Base-by-base conservation (phyloP, 1,284 basidiomycete genomes). In the Moniliophthora roreri region DNA sequence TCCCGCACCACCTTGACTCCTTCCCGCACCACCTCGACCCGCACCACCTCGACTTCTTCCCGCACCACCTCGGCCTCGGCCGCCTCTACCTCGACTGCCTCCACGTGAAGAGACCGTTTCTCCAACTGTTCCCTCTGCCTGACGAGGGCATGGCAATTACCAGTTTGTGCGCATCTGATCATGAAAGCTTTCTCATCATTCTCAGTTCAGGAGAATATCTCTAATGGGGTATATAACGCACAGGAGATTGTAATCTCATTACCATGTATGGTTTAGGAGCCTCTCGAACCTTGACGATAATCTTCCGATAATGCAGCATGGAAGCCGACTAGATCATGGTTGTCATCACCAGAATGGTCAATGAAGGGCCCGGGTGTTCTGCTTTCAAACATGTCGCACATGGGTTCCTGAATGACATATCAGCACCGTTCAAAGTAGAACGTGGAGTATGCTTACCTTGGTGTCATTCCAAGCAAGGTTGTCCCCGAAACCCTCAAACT, bases 361-460 rank as follows among this genome's bases (percentile, higher is more conserved):
- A 91, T 85, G 66, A 82, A 91, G 1, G 88, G 88, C 18, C n/a
- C n/a, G n/a, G n/a, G n/a, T n/a, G 73, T 67, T 44, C 78, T 76
- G 18, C 87, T 84, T 9, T 85, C 79, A 60, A 93, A 87, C 63
- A 87, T 87, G 68, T 91, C 88, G 61, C 86, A 87, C 50, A 94
- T 78, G 42, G 91, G 87, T 41, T 81, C 82, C 79, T 92, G 52
- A 39, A 44, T 51, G 40, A 41, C 15, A 51, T 34, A n/a, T 11
- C 23, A 54, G 53, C 48, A n/a, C n/a, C n/a, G n/a, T n/a, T n/a
- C n/a, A n/a, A n/a, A n/a, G n/a, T 41, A 44, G 60, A 48, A 40
- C 35, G 41, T 48, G 54, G 62, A 38, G 54, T 53, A 60, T 60
- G 55, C 58, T 39, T 23, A 81, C 85, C 80, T 91, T 91, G 69